phyloP scores from a whole-genome alignment of 2,329 filamentous ascomycete genomes.

The Fusarium nematophilum region DNA sequence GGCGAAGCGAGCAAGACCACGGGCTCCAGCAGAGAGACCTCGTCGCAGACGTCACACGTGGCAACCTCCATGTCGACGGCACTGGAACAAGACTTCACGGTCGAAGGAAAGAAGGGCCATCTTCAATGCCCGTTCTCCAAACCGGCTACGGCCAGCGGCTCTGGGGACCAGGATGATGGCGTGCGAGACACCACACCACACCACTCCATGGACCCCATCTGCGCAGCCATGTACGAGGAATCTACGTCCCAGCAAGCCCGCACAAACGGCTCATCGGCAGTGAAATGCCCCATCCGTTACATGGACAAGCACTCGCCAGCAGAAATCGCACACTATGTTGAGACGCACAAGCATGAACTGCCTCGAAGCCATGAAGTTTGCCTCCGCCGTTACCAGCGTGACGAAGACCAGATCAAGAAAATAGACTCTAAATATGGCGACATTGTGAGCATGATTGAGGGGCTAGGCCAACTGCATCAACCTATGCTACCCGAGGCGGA shows the following conservation, averaged over 20 bases:
- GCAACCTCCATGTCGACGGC: slow-evolving; percentile 71
- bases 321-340: slow-evolving; percentile 92
- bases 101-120: slow-evolving; percentile 81
- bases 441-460: slow-evolving; percentile 93
- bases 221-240: slow-evolving; percentile 72
- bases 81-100: slow-evolving; percentile 91
- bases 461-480: slow-evolving; percentile 87
- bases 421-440: slow-evolving; percentile 95
- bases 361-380: slow-evolving; percentile 95
- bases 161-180: slow-evolving; percentile 42
- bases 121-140: slow-evolving; percentile 84
- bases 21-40: slow-evolving; percentile 60
- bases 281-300: slow-evolving; percentile 92
- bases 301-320: slow-evolving; percentile 92
- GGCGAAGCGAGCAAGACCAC: slow-evolving; percentile 64
- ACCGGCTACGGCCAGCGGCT: slow-evolving; percentile 48
- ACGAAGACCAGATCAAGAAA: slow-evolving; percentile 85
- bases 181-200: slow-evolving; percentile 57
- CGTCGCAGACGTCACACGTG: slow-evolving; percentile 57
- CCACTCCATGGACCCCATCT: slow-evolving; percentile 69
- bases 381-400: slow-evolving; percentile 88
- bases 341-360: slow-evolving; percentile 94
- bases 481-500: slow-evolving; percentile 78
- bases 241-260: slow-evolving; percentile 64
- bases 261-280: slow-evolving; percentile 60